Evolutionary conservation across 2,329 filamentous ascomycete species (phyloP).

Genomic region (Phoma herbarum): DNA sequence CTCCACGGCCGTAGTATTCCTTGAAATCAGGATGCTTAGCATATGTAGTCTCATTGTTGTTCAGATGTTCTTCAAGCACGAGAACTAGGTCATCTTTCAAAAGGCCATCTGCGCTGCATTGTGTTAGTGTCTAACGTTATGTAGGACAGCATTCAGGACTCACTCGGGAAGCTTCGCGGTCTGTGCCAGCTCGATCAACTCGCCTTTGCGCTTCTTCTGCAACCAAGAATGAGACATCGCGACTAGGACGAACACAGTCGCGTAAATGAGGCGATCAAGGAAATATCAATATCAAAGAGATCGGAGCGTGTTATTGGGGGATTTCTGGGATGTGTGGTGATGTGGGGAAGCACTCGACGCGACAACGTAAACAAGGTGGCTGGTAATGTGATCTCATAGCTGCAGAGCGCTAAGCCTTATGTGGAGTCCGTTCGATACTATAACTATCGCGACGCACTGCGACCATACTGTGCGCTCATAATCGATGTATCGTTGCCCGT

Average conservation of each 20-base stretch:
- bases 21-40: constrained; percentile 70
- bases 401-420: constrained; percentile 16
- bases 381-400: constrained; percentile 26
- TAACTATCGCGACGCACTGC: neutral
- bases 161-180: constrained; percentile 77
- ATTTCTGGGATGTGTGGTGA: constrained; percentile 33
- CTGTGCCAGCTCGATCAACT: constrained; percentile 78
- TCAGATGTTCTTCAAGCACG: constrained; percentile 44
- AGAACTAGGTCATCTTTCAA: constrained; percentile 82
- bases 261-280: constrained; percentile 59
- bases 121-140: constrained; percentile 21
- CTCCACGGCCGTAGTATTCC: constrained; percentile 77
- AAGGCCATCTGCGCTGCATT: constrained; percentile 69
- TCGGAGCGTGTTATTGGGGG: constrained; percentile 28
- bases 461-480: neutral
- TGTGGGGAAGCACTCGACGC: constrained; percentile 31
- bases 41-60: constrained; percentile 72
- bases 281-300: constrained; percentile 27
- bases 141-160: constrained; percentile 47
- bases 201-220: constrained; percentile 81
- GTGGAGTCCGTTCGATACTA: neutral
- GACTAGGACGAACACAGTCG: constrained; percentile 53
- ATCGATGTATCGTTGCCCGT: too few relatives aligned
- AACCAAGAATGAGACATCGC: constrained; percentile 77
- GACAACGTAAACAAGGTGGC: constrained; percentile 38